Percentiles rank a stretch among this genome's conserved stretches.
These are phyloP conservation scores for Eutreptiella sp. DNA, from an alignment of 208 protist species.

Conservation along the genomic window DNA sequence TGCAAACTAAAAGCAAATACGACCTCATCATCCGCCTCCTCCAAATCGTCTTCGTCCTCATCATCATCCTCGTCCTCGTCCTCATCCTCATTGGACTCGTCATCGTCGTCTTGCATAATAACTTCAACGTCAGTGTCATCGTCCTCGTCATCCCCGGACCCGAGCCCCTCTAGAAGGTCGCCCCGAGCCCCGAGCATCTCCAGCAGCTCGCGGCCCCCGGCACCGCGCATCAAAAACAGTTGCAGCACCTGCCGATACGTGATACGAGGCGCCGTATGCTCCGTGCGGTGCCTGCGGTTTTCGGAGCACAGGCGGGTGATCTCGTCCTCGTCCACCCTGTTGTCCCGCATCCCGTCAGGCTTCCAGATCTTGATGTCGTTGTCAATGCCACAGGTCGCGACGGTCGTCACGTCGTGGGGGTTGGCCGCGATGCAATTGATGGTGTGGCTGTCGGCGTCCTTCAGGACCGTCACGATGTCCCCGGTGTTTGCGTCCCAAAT, in stretches of 20 bases:
- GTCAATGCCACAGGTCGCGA: slow-evolving; percentile 10
- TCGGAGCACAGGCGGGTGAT: neutral
- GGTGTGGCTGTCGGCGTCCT: slow-evolving; percentile 2
- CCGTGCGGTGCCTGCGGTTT: neutral
- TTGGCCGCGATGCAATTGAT: slow-evolving; percentile 5
- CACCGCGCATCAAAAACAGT: neutral
- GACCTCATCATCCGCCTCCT: no score
- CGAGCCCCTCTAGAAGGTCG: neutral
- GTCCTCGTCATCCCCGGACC: neutral
- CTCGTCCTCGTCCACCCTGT: neutral
- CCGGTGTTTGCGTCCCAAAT: neutral
- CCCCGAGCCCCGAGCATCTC: neutral
- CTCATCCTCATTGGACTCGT: no score
- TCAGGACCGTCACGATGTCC: neutral
- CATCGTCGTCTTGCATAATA: neutral
- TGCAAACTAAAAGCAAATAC: no score
- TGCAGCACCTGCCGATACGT: neutral
- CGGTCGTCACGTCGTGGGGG: neutral
- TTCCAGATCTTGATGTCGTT: neutral
- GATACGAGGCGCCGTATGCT: neutral
- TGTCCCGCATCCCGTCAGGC: neutral
- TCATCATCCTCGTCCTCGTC: no score
- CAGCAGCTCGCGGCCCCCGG: neutral
- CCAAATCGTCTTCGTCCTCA: no score
- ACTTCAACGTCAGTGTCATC: neutral